These are phyloP conservation scores for Eruca vesicaria DNA, from an alignment of 441 rosid genomes.

Conservation along the genomic window DNA sequence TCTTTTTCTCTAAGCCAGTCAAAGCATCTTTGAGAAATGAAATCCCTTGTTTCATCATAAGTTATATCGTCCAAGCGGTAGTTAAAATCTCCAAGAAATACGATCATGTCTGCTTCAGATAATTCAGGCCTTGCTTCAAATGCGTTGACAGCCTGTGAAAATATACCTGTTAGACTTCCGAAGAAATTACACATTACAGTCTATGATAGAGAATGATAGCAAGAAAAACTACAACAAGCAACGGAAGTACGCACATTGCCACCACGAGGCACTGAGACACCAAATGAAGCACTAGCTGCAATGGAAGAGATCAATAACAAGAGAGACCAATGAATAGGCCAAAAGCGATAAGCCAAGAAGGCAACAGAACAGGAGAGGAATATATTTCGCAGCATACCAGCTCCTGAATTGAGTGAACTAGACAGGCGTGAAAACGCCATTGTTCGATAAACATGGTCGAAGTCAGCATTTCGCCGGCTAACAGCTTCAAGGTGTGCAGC, in stretches of 20 bases:
- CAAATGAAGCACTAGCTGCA: conserved; percentile 87
- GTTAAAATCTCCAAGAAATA: conserved; percentile 74
- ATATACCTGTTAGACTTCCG: conserved; percentile 11
- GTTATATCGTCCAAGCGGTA: conserved; percentile 71
- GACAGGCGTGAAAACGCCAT: conserved; percentile 57
- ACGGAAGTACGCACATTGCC: conserved; percentile 56
- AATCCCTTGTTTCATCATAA: conserved; percentile 81
- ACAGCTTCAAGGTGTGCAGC: conserved; percentile 84
- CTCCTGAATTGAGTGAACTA: conserved; percentile 48
- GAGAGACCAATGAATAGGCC: conserved; percentile 83
- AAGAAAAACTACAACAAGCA: background rate
- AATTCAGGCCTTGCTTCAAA: conserved; percentile 60
- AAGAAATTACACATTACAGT: conserved; percentile 2
- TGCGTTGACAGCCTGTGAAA: conserved; percentile 52
- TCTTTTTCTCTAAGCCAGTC: conserved; percentile 83
- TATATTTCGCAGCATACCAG: conserved; percentile 82
- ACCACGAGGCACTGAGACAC: conserved; percentile 66
- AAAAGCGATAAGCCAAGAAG: conserved; percentile 65
- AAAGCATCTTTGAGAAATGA: conserved; percentile 74
- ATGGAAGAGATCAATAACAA: conserved; percentile 87
- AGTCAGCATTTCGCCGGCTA: conserved; percentile 70
- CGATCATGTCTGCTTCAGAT: conserved; percentile 68
- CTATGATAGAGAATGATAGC: conserved; percentile 13
- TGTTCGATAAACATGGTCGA: conserved; percentile 65
- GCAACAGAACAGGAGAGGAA: conserved; percentile 64